Base-by-base conservation (phyloP, 306 rosid genomes). In the Begonia masoniana region DNA sequence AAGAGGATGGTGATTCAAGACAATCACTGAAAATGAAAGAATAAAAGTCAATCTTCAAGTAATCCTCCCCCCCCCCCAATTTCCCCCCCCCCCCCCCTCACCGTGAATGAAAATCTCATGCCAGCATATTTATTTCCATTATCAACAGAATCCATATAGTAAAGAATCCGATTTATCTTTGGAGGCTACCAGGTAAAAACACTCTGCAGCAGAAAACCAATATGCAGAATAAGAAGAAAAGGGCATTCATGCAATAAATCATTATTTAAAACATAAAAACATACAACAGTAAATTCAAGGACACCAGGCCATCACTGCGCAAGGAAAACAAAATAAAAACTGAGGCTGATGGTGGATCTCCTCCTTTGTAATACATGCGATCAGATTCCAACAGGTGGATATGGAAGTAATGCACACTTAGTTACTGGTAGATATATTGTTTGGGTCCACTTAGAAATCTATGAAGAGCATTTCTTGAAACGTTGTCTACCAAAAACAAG, bases 131-230 rank as follows among this genome's bases (percentile, higher is more conserved):
- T 92, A 82, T 86, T 92, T 65, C 99, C 99, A 46, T 86, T 92
- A 71, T 92, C 99, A 55, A 92, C 99, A 64, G 99, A n/a, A 92
- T 62, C 99, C 99, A 51, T 92, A 92, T 75, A 92, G 64, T 65
- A 92, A 93, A 64, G 99, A 86, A 45, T 86, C 95, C 26, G 96
- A 92, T 66, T 92, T 92, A 66, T 92, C 99, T 60, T 76, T 86
- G 99, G 76, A 92, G 99, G 76, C 86, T 92, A 56, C 99, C 99
- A 5, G 99, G 99, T 17, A 92, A 74, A n/a, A 66, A 92, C 96
- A 68, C 99, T 92, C 99, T 89, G 83, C 74, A 74, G 64, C 55
- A 58, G 49, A 55, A 63, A 15, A 31, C 39, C 39, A 31, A 31
- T 7, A 31, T 31, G 9, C 9, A 31, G 9, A 31, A 31, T 31